Conservation (phyloP, 176 grass and related monocot species). For the Puccinellia tenuiflora region DNA sequence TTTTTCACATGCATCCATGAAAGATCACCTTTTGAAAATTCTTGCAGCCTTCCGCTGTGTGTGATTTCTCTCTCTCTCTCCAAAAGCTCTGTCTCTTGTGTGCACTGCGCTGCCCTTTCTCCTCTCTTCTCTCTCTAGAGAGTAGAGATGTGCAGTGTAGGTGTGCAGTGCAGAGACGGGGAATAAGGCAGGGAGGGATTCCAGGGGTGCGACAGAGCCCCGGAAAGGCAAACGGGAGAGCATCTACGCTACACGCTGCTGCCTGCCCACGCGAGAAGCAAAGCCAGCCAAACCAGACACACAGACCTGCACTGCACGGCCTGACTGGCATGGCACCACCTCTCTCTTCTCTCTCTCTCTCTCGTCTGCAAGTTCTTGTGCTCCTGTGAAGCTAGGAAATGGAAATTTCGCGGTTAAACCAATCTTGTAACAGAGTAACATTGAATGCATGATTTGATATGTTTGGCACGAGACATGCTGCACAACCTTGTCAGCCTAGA, state of each 20-base stretch:
- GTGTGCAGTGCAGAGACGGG: not conserved
- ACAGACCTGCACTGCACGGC: not conserved
- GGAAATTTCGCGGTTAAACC: not conserved
- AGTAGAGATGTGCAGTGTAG: not conserved
- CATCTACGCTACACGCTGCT: not conserved
- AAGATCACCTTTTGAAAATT: constrained; percentile 3
- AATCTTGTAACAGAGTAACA: not conserved
- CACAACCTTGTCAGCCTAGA: not conserved
- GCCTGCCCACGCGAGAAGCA: not conserved
- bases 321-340: not conserved
- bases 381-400: not conserved
- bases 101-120: not conserved
- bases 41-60: not conserved
- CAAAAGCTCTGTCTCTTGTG: not conserved
- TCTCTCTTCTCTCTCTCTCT: not conserved
- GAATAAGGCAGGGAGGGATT: constrained; percentile 13
- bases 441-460: not conserved
- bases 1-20: not conserved
- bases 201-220: not conserved
- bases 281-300: not conserved
- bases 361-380: not conserved
- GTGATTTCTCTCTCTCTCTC: not conserved
- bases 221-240: not conserved
- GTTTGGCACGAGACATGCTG: not conserved
- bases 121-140: not conserved